Evolutionary conservation across 2,329 filamentous ascomycete species (phyloP).

Genomic region (Neurospora sp.): DNA sequence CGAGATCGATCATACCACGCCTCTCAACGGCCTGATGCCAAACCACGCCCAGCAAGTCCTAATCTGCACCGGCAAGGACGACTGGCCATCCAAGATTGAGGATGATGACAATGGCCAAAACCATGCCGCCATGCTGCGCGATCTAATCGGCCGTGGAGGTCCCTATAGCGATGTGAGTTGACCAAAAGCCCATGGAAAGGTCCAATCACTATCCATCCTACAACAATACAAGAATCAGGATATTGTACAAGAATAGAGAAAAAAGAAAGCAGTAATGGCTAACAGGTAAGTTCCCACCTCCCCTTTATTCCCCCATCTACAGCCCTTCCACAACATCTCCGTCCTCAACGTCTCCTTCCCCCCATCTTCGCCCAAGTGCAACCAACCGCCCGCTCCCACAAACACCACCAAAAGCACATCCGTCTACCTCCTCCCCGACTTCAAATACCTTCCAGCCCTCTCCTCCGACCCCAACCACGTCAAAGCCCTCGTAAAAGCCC

Average conservation of each 20-base stretch:
- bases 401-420: conserved; percentile 37
- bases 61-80: conserved; percentile 67
- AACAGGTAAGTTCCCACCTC: conserved; percentile 18
- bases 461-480: conserved; percentile 50
- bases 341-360: conserved; percentile 68
- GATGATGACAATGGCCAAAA: conserved; percentile 62
- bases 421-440: conserved; percentile 71
- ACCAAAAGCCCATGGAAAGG: neutral
- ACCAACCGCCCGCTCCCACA: conserved; percentile 11
- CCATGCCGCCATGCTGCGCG: conserved; percentile 63
- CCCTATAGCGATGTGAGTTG: conserved; percentile 54
- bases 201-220: neutral
- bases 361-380: conserved; percentile 35
- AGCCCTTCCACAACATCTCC: conserved; percentile 79
- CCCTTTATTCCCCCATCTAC: conserved; percentile 15
- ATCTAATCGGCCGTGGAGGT: conserved; percentile 56
- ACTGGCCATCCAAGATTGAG: conserved; percentile 81
- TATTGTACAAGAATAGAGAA: neutral
- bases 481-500: conserved; percentile 52
- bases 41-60: conserved; percentile 75
- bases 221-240: neutral
- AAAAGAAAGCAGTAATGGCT: neutral
- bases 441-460: conserved; percentile 68
- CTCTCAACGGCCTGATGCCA: conserved; percentile 67
- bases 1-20: conserved; percentile 62